Evolutionary conservation across 352 stramenopile genomes (phyloP).

Genomic region (Globisporangium splendens): DNA sequence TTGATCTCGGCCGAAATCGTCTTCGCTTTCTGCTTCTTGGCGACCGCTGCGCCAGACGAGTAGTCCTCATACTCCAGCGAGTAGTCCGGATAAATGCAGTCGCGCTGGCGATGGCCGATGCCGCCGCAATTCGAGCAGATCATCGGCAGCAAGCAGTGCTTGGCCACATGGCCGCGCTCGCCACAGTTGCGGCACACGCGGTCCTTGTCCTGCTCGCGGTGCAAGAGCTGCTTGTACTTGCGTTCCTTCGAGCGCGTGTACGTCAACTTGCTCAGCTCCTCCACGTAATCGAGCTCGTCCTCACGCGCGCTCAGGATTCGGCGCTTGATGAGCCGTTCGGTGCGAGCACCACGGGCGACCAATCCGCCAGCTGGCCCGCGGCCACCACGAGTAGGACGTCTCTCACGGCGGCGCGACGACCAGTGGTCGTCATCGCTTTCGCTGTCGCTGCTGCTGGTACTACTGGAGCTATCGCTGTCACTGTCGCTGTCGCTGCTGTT

Average conservation of each 20-base stretch:
- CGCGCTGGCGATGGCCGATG: constrained; percentile 45
- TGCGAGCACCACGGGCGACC: constrained; percentile 3
- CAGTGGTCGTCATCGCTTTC: constrained; percentile 8
- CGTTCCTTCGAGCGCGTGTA: constrained; percentile 38
- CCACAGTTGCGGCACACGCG: constrained; percentile 76
- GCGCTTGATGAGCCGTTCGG: constrained; percentile 15
- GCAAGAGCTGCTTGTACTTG: constrained; percentile 62
- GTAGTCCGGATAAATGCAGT: constrained; percentile 44
- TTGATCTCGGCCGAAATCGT: constrained; percentile 21
- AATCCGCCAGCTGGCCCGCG: not conserved
- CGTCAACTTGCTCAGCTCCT: constrained; percentile 53
- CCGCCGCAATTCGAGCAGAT: constrained; percentile 82
- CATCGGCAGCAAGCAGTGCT: constrained; percentile 65
- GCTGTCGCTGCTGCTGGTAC: constrained; percentile 1
- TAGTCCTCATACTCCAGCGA: constrained; percentile 29
- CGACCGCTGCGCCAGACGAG: not conserved
- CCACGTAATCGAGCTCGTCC: constrained; percentile 70
- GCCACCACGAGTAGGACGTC: not conserved
- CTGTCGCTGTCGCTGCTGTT: constrained; percentile 13
- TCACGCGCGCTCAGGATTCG: constrained; percentile 19
- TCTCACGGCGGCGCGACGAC: too few species aligned
- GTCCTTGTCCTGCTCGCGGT: constrained; percentile 52
- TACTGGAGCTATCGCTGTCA: constrained; percentile 4
- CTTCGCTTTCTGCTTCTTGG: constrained; percentile 14
- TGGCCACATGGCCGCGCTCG: constrained; percentile 57